These are phyloP conservation scores for Cercophora scortea DNA, from an alignment of 495 filamentous ascomycete genomes.

Conservation along the genomic window DNA sequence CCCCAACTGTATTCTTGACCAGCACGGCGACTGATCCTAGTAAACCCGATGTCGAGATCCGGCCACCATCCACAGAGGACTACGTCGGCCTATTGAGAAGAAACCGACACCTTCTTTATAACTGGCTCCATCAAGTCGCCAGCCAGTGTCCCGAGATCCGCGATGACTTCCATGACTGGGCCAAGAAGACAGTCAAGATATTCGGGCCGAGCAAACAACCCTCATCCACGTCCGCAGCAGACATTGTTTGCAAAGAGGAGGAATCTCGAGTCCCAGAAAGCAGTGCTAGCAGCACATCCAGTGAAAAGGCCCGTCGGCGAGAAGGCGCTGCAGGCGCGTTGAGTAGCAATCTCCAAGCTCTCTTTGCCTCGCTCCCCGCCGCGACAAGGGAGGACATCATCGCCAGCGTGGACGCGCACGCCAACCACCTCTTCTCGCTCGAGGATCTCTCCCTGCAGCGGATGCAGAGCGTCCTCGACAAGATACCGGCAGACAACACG, in stretches of 20 bases:
- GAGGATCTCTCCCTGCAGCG: conserved; percentile 37
- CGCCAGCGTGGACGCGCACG: conserved; percentile 42
- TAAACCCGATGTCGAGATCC: conserved; percentile 12
- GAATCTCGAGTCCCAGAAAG: neutral
- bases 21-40: neutral
- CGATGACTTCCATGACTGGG: conserved; percentile 35
- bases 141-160: conserved; percentile 53
- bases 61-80: conserved; percentile 50
- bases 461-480: conserved; percentile 37
- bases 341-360: conserved; percentile 30
- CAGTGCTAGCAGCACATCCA: neutral
- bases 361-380: conserved; percentile 38
- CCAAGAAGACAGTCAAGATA: conserved; percentile 22
- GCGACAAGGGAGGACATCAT: conserved; percentile 26
- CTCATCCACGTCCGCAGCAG: neutral
- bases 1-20: neutral
- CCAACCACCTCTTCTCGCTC: conserved; percentile 43
- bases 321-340: conserved; percentile 34
- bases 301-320: neutral
- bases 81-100: conserved; percentile 49
- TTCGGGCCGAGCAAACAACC: conserved; percentile 13
- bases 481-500: conserved; percentile 6
- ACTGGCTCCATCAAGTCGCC: conserved; percentile 54
- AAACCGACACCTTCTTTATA: conserved; percentile 46
- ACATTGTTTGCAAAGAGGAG: neutral